Evolutionary conservation across 1,284 basidiomycete species (phyloP).

Genomic region (Quambalaria eucalypti): DNA sequence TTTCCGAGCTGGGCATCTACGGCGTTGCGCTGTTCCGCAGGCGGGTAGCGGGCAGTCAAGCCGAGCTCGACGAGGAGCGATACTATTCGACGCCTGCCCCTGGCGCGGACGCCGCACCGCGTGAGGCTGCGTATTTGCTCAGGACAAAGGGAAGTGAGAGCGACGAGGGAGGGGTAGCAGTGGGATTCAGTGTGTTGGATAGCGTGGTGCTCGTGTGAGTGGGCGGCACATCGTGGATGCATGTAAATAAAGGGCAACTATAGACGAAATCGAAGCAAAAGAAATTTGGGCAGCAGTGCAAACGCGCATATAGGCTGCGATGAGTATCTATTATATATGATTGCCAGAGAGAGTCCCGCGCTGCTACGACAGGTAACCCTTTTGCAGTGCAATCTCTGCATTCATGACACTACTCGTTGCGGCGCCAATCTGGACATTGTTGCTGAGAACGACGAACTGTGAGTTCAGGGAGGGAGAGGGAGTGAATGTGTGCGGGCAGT

Average conservation of each 20-base stretch:
- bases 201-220: constrained; percentile 60
- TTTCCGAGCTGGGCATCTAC: constrained; percentile 86
- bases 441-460: constrained; percentile 85
- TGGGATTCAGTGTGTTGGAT: constrained; percentile 80
- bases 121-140: constrained; percentile 69
- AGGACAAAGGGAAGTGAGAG: constrained; percentile 85
- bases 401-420: constrained; percentile 97
- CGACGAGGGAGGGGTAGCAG: constrained; percentile 88
- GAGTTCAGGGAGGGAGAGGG: too few species aligned
- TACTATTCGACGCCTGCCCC: background rate
- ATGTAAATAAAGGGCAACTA: too few species aligned
- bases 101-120: background rate
- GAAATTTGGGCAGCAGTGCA: too few species aligned
- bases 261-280: too few species aligned
- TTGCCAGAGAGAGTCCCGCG: too few species aligned
- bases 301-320: too few species aligned
- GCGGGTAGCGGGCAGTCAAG: background rate
- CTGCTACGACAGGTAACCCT: constrained; percentile 52
- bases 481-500: background rate
- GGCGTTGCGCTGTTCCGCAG: constrained; percentile 69
- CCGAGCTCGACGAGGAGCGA: background rate
- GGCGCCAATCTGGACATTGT: constrained; percentile 93
- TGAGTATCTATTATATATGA: too few species aligned
- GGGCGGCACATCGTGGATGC: too few species aligned
- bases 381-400: constrained; percentile 83